Percentiles rank a stretch among this genome's conserved stretches.
phyloP scores from a whole-genome alignment of 139 green algal genomes.

The Ettlia oleoabundans region DNA sequence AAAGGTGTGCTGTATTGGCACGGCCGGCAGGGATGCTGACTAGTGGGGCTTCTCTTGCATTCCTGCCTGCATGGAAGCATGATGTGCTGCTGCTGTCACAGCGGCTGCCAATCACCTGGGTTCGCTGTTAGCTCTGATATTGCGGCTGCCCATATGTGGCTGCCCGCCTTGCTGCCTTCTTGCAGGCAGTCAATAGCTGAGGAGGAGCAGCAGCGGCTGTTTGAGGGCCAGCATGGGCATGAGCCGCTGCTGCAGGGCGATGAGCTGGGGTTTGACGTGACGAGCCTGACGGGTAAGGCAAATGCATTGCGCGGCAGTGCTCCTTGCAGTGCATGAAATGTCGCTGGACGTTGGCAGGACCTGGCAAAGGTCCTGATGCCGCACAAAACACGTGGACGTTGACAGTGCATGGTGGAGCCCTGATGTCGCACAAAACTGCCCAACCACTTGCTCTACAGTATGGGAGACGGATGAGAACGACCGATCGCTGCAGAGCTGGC shows the following conservation, averaged over 20 bases:
- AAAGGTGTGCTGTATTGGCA: constrained; percentile 31
- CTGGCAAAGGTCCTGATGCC: too few relatives aligned
- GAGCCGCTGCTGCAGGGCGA: neutral
- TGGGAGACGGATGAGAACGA: constrained; percentile 43
- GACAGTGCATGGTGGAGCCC: neutral
- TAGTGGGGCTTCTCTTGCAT: too few relatives aligned
- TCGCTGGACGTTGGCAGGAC: neutral
- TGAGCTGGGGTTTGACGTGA: constrained; percentile 27
- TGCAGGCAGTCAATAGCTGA: constrained; percentile 11
- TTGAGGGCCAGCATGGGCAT: neutral
- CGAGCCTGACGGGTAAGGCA: constrained; percentile 33
- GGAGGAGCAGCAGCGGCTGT: constrained; percentile 23
- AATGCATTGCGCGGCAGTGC: constrained; percentile 8
- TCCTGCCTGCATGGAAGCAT: neutral
- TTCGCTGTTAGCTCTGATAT: neutral
- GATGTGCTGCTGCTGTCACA: too few relatives aligned
- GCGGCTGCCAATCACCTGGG: too few relatives aligned
- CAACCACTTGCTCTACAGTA: neutral
- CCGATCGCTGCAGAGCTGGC: constrained; percentile 10
- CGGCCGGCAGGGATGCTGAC: too few relatives aligned
- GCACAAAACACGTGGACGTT: too few relatives aligned
- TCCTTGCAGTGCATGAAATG: neutral
- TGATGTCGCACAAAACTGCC: too few relatives aligned
- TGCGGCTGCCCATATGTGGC: neutral
- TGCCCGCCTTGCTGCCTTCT: neutral